Evolutionary conservation across 495 filamentous ascomycete species (phyloP), one percentile per base, ranked within the genome.

Genomic region (Glutinoglossum americanum): DNA sequence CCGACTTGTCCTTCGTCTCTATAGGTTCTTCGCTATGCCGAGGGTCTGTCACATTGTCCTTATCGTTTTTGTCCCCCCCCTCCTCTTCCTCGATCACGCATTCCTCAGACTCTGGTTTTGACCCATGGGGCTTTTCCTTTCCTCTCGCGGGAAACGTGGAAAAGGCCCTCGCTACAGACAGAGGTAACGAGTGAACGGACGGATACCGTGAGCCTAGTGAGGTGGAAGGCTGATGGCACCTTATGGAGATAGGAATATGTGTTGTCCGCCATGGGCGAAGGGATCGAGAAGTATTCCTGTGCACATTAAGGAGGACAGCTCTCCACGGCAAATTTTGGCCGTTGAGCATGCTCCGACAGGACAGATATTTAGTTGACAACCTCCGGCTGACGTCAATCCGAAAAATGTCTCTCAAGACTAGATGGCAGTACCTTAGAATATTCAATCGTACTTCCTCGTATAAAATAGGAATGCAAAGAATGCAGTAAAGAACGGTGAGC

Each of bases 291-390:
- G 30, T 41, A 28, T 28, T 60, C 27, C 55, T 62, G 3, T 62
- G 60, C 17, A 64, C 60, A 15, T 60, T 64, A 37, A 68, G 69
- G 55, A 73, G 70, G 60, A 71, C 72, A 49, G 68, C 58, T 57
- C 71, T 69, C 73, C 76, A 76, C 61, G 73, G 69, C 21, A 76
- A 60, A 55, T 66, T 71, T 66, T 76, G 73, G 60, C 72, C 70
- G 65, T 72, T 73, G 63, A 76, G 65, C 74, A 76, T 79, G 49
- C 59, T 71, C 51, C 17, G 49, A 13, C 26, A 53, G 49, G 13
- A 30, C 17, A 15, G 49, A 30, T 17, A 41, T 3, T n/a, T n/a
- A n/a, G n/a, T n/a, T 41, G 41, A 45, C 41, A 21, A 21, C 37
- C 37, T 41, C 37, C 37, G 15, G 15, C 10, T 11, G 10, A 41